A percentile compares a stretch with the other conserved stretches of the same genome.
Conservation (phyloP, 2,329 filamentous ascomycete genomes). For the Celoporthe dispersa region DNA sequence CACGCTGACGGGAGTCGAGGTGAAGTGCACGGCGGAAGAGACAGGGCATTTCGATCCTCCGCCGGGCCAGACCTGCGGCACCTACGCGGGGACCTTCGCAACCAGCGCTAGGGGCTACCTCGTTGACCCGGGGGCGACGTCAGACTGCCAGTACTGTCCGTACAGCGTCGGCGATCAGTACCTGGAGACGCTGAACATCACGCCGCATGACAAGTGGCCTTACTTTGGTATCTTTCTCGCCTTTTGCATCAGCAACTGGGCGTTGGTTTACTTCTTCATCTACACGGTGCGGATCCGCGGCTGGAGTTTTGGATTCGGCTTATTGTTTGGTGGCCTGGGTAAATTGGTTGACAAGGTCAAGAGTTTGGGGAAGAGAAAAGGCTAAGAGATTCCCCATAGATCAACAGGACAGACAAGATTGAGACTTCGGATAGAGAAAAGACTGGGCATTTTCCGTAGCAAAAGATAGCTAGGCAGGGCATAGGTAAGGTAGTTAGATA, state of each 20-base stretch:
- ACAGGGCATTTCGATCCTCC: slow-evolving; percentile 57
- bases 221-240: slow-evolving; percentile 68
- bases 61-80: slow-evolving; percentile 60
- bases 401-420: not conserved
- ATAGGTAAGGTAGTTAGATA: not conserved
- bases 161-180: slow-evolving; percentile 41
- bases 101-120: slow-evolving; percentile 64
- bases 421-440: not conserved
- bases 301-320: slow-evolving; percentile 36
- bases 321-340: slow-evolving; percentile 29
- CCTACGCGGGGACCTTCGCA: slow-evolving; percentile 61
- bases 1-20: slow-evolving; percentile 47
- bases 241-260: slow-evolving; percentile 67
- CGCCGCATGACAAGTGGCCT: slow-evolving; percentile 66
- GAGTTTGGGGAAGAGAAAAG: slow-evolving; percentile 13
- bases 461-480: not conserved
- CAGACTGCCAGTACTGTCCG: slow-evolving; percentile 69
- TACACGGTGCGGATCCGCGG: slow-evolving; percentile 37
- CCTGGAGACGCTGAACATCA: slow-evolving; percentile 46
- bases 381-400: not conserved
- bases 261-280: slow-evolving; percentile 38
- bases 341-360: slow-evolving; percentile 26
- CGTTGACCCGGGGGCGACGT: slow-evolving; percentile 57
- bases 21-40: slow-evolving; percentile 20
- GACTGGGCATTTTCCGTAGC: not conserved